These are phyloP conservation scores for Entomortierella chlamydospora DNA, from an alignment of 192 early-diverging fungal species.

Conservation along the genomic window DNA sequence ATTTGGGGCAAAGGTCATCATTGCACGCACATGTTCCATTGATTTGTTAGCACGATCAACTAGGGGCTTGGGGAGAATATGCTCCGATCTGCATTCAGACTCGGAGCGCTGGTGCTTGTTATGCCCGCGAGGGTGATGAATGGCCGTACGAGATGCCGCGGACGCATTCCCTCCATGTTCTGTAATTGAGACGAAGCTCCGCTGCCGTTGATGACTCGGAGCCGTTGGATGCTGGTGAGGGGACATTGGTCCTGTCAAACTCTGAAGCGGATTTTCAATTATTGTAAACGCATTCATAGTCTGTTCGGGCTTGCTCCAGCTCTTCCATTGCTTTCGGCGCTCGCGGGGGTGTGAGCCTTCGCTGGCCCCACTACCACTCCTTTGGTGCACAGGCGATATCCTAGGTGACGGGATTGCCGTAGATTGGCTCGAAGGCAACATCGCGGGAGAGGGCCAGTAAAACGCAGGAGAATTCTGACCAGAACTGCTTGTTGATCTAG, in stretches of 20 bases:
- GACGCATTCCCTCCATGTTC: conserved; percentile 5
- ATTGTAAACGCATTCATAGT: conserved; percentile 19
- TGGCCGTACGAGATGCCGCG: not conserved
- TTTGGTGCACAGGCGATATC: conserved; percentile 16
- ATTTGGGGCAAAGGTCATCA: conserved; percentile 8
- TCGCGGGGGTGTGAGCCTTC: conserved; percentile 3
- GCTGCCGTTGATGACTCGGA: conserved; percentile 3
- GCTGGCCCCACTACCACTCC: conserved; percentile 1
- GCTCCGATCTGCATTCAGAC: conserved; percentile 5
- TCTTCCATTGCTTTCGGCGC: conserved; percentile 57
- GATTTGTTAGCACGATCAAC: conserved; percentile 23
- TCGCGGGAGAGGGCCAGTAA: conserved; percentile 20
- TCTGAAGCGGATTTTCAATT: conserved; percentile 18
- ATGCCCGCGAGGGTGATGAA: conserved; percentile 3
- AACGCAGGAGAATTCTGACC: conserved; percentile 29
- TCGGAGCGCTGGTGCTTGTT: conserved; percentile 8
- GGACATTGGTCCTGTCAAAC: conserved; percentile 9
- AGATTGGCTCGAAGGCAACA: conserved; percentile 4
- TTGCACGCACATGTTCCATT: conserved; percentile 23
- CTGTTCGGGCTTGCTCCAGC: conserved; percentile 56
- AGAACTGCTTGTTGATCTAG: conserved; percentile 22
- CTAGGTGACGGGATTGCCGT: conserved; percentile 3
- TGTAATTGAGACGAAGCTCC: conserved; percentile 12
- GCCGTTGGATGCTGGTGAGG: not conserved
- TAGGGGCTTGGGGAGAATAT: conserved; percentile 11